Conservation (phyloP, 768 basidiomycete genomes). For the Serendipita indica region DNA sequence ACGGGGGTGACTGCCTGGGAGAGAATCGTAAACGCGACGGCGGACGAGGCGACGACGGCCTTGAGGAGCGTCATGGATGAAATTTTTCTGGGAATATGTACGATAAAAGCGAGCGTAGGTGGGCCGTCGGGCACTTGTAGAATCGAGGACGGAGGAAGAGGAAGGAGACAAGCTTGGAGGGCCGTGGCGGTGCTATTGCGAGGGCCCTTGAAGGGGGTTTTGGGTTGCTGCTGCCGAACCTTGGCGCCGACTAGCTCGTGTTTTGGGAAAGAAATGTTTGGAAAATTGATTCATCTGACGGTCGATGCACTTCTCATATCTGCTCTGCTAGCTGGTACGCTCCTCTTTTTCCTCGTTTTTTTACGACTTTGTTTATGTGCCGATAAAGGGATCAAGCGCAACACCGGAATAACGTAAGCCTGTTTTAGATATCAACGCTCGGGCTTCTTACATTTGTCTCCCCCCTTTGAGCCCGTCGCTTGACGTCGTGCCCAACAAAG, state of each 20-base stretch:
- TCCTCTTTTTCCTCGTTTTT: not conserved
- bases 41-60: not conserved
- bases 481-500: constrained; percentile 70
- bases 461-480: constrained; percentile 45
- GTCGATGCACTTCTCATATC: constrained; percentile 67
- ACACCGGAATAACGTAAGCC: constrained; percentile 71
- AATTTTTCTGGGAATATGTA: not conserved
- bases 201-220: too few relatives aligned
- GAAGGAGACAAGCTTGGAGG: not conserved
- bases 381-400: constrained; percentile 39
- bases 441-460: not conserved
- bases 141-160: not conserved
- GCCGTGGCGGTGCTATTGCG: not conserved
- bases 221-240: not conserved
- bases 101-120: not conserved
- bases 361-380: not conserved
- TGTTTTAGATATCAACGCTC: not conserved
- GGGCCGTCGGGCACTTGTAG: not conserved
- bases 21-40: not conserved
- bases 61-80: not conserved
- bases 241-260: not conserved
- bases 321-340: constrained; percentile 58
- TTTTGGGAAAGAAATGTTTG: constrained; percentile 36
- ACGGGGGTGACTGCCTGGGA: not conserved
- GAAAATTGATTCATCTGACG: constrained; percentile 54